Conservation (phyloP, 2,329 filamentous ascomycete species). For the Chaetomiaceae sp. region DNA sequence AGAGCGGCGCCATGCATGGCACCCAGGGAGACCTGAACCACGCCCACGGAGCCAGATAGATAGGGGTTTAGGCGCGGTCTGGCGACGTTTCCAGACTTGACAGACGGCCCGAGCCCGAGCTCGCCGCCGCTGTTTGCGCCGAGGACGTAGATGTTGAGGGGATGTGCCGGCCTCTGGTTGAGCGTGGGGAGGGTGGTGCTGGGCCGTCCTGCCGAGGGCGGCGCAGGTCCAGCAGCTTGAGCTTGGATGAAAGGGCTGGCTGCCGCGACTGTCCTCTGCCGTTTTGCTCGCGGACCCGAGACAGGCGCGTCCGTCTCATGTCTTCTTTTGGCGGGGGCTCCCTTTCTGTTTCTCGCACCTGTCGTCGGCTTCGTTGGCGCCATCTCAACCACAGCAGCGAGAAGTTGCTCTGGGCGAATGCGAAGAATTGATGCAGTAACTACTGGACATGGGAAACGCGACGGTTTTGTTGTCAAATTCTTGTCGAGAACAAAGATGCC, state of each 20-base stretch:
- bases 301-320: not conserved
- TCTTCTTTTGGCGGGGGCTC: not conserved
- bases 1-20: slow-evolving; percentile 77
- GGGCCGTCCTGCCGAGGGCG: not conserved
- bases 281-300: not conserved
- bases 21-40: slow-evolving; percentile 71
- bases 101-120: slow-evolving; percentile 69
- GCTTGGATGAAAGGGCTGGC: not conserved
- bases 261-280: not conserved
- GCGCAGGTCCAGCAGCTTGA: not conserved
- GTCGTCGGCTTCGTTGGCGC: slow-evolving; percentile 3
- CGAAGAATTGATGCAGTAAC: not conserved
- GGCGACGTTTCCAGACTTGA: slow-evolving; percentile 58
- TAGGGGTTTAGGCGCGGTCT: slow-evolving; percentile 65
- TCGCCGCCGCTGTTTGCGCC: slow-evolving; percentile 74
- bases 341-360: not conserved
- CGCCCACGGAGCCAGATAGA: slow-evolving; percentile 46
- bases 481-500: too few relatives aligned
- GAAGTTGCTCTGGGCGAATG: not conserved
- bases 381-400: not conserved
- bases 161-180: slow-evolving; percentile 49
- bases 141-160: slow-evolving; percentile 71
- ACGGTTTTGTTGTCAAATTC: too few relatives aligned
- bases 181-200: slow-evolving; percentile 44
- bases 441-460: too few relatives aligned